Evolutionary conservation across 202 grass and related monocot genomes (phyloP).

Genomic region (Bolboschoenoplectus hybrid): DNA sequence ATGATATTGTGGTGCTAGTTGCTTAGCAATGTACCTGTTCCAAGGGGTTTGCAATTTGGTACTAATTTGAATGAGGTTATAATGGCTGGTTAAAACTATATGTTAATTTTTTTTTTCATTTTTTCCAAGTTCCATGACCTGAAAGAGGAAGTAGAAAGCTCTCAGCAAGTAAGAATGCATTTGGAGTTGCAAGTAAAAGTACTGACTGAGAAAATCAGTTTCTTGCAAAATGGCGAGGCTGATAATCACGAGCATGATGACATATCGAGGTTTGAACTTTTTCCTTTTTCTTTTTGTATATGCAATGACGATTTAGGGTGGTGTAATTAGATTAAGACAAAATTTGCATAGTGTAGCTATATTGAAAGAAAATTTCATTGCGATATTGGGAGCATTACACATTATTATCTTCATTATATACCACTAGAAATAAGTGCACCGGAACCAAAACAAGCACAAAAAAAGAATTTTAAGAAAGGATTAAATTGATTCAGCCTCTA

Average conservation of each 20-base stretch:
- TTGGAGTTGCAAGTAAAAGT: constrained; percentile 46
- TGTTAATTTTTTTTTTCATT: constrained; percentile 36
- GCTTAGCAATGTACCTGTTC: neutral
- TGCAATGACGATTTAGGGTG: constrained; percentile 9
- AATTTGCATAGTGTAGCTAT: constrained; percentile 23
- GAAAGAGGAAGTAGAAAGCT: constrained; percentile 78
- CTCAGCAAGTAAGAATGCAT: constrained; percentile 48
- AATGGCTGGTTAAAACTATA: neutral
- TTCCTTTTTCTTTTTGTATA: constrained; percentile 1
- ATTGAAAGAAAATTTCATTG: constrained; percentile 11
- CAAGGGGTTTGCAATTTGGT: neutral
- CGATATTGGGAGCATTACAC: neutral
- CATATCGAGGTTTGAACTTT: constrained; percentile 44
- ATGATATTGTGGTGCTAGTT: constrained; percentile 5
- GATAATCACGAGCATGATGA: constrained; percentile 24
- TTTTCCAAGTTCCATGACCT: constrained; percentile 57
- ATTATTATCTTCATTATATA: constrained; percentile 18
- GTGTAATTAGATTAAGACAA: neutral
- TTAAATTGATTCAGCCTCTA: neutral
- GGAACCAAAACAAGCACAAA: constrained; percentile 5
- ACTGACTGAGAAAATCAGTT: constrained; percentile 34
- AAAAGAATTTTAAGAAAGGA: neutral
- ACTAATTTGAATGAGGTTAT: neutral
- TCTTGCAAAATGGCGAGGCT: constrained; percentile 32
- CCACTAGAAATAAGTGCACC: neutral